Conservation (phyloP, 1,284 basidiomycete species). For the Microbotryomycetes sp. region DNA sequence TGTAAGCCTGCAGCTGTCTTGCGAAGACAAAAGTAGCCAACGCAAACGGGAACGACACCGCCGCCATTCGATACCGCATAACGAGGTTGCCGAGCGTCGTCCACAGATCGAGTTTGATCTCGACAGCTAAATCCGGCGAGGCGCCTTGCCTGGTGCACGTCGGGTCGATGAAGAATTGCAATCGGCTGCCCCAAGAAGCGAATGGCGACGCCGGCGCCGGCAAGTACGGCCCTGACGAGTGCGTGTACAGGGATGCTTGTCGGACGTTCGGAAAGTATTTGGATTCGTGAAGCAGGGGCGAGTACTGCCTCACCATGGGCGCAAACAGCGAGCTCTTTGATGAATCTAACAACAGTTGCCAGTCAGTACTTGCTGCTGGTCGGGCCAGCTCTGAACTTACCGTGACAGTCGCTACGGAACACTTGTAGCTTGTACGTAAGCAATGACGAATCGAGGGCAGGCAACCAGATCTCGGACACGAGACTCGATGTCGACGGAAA, state of each 20-base stretch:
- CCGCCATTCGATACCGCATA: constrained; percentile 30
- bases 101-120: constrained; percentile 25
- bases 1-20: constrained; percentile 19
- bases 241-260: constrained; percentile 30
- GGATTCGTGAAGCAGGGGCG: constrained; percentile 25
- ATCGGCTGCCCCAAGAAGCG: background rate
- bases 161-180: constrained; percentile 35
- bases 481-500: constrained; percentile 5
- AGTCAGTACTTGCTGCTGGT: too few species aligned
- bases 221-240: constrained; percentile 31
- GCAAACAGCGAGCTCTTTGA: constrained; percentile 18
- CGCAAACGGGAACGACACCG: constrained; percentile 31
- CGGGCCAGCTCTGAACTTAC: too few species aligned
- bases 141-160: constrained; percentile 8
- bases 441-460: constrained; percentile 26
- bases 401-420: constrained; percentile 15
- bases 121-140: constrained; percentile 5
- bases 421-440: constrained; percentile 18
- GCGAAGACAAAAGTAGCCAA: constrained; percentile 25
- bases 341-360: too few species aligned
- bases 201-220: constrained; percentile 11
- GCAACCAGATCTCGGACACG: constrained; percentile 25
- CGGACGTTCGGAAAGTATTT: constrained; percentile 32
- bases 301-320: constrained; percentile 30
- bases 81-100: constrained; percentile 24